Evolutionary conservation across 768 basidiomycete genomes (phyloP).

Genomic region (Hypholoma sublateritium): DNA sequence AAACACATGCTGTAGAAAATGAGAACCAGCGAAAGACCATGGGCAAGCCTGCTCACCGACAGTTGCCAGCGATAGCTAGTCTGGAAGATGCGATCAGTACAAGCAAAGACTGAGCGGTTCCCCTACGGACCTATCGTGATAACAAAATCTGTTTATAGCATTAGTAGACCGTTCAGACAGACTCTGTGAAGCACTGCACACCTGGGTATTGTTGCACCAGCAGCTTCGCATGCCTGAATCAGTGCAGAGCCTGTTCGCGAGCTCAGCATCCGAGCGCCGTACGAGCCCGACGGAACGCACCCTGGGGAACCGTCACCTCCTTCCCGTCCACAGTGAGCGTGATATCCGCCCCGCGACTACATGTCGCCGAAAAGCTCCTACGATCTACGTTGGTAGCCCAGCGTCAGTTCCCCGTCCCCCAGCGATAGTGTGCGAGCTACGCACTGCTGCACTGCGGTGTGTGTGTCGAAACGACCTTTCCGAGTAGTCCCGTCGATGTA

Average conservation of each 20-base stretch:
- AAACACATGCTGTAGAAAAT: conserved; percentile 80
- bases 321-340: conserved; percentile 96
- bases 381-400: conserved; percentile 39
- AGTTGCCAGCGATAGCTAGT: conserved; percentile 96
- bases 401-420: conserved; percentile 1
- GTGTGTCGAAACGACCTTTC: conserved; percentile 53
- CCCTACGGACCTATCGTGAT: conserved; percentile 72
- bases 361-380: conserved; percentile 64
- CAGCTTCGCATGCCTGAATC: conserved; percentile 94
- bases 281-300: conserved; percentile 42
- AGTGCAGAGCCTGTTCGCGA: conserved; percentile 74
- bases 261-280: not conserved
- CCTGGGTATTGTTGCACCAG: conserved; percentile 81
- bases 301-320: conserved; percentile 95
- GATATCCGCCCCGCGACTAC: conserved; percentile 71
- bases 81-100: conserved; percentile 34
- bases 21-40: conserved; percentile 3
- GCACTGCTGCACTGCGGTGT: conserved; percentile 25
- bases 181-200: conserved; percentile 27
- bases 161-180: conserved; percentile 16
- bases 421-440: conserved; percentile 10
- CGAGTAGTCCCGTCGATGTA: conserved; percentile 67
- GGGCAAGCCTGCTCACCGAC: conserved; percentile 61
- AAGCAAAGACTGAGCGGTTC: not conserved
- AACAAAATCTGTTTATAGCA: conserved; percentile 60